phyloP scores from a whole-genome alignment of 257 asterid genomes.

The Henckelia pumila region DNA sequence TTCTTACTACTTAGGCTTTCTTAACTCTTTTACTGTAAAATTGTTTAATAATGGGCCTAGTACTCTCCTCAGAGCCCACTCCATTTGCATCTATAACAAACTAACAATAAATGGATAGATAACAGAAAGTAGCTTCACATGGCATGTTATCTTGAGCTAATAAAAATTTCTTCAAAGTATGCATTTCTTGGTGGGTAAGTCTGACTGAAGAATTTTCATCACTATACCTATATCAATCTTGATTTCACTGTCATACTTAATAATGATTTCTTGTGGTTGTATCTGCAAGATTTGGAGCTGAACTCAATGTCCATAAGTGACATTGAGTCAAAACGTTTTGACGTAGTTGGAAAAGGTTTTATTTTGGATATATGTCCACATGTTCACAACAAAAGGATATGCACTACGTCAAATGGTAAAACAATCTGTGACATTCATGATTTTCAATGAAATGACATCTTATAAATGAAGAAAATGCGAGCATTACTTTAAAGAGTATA shows the following conservation, averaged over 20 bases:
- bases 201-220: neutral
- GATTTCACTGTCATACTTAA: neutral
- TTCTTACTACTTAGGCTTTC: too few relatives aligned
- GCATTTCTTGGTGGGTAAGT: neutral
- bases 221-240: neutral
- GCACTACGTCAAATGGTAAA: neutral
- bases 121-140: constrained; percentile 1
- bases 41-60: too few relatives aligned
- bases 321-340: neutral
- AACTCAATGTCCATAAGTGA: neutral
- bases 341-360: neutral
- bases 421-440: neutral
- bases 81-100: too few relatives aligned
- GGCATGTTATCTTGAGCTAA: neutral
- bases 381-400: neutral
- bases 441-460: neutral
- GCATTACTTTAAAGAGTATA: neutral
- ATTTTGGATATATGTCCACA: neutral
- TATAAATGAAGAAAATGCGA: neutral
- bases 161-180: too few relatives aligned
- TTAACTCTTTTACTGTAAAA: too few relatives aligned
- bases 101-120: neutral
- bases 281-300: neutral
- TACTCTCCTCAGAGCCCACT: too few relatives aligned
- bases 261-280: neutral